Percentiles rank a stretch among this genome's conserved stretches.
These are phyloP conservation scores for Thalassiosira profunda DNA, from an alignment of 108 stramenopile genomes.

Conservation along the genomic window DNA sequence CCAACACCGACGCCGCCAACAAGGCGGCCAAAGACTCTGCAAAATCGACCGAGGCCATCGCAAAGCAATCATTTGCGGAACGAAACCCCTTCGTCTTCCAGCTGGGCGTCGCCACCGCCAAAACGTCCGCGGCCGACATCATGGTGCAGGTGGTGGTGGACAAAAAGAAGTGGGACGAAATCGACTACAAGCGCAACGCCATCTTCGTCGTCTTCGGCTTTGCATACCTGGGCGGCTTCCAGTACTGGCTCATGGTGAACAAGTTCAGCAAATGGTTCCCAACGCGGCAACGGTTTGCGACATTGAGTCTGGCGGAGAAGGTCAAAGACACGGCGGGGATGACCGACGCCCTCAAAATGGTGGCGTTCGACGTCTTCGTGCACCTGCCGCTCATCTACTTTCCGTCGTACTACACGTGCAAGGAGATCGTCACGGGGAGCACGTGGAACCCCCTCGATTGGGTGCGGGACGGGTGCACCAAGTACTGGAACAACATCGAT, in stretches of 20 bases:
- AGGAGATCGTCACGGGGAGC: conserved; percentile 83
- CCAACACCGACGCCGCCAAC: conserved; percentile 1
- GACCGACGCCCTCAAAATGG: conserved; percentile 89
- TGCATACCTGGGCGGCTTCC: conserved; percentile 88
- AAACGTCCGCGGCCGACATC: conserved; percentile 86
- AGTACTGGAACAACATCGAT: conserved; percentile 81
- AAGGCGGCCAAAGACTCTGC: neutral
- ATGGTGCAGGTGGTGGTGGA: conserved; percentile 88
- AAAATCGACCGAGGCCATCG: neutral
- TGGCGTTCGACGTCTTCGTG: conserved; percentile 87
- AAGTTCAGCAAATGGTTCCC: conserved; percentile 89
- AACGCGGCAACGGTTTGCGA: conserved; percentile 79
- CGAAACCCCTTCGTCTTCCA: conserved; percentile 85
- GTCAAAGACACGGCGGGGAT: conserved; percentile 84
- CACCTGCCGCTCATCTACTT: conserved; percentile 93
- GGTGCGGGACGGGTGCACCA: conserved; percentile 77
- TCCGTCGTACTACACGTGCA: conserved; percentile 91
- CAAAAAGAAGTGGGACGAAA: conserved; percentile 61
- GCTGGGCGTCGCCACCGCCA: conserved; percentile 78
- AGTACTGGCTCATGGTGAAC: conserved; percentile 90
- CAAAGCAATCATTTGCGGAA: conserved; percentile 56
- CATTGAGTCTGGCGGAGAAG: conserved; percentile 69
- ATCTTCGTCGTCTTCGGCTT: conserved; percentile 91
- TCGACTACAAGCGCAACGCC: conserved; percentile 84
- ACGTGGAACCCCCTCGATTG: conserved; percentile 90